Percentiles rank a stretch among this genome's conserved stretches.
Conservation (phyloP, 2,329 filamentous ascomycete species). For the Diaporthe capsici region DNA sequence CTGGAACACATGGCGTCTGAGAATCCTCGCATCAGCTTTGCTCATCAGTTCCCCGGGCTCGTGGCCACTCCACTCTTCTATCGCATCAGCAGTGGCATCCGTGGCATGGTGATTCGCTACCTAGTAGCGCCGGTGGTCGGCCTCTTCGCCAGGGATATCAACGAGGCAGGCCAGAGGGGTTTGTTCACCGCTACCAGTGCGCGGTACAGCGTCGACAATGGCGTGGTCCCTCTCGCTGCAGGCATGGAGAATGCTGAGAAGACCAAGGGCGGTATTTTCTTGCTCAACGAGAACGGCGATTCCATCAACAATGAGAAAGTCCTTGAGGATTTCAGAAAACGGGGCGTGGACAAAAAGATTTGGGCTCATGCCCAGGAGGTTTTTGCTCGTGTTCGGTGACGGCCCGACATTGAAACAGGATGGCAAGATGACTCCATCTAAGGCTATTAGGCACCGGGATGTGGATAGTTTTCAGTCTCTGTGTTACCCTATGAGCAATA, state of each 20-base stretch:
- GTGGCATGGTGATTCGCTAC: conserved; percentile 4
- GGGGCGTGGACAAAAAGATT: conserved; percentile 14
- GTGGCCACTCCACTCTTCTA: conserved; percentile 42
- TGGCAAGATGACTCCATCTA: neutral
- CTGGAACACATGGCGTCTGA: conserved; percentile 61
- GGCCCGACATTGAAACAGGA: neutral
- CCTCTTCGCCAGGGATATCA: conserved; percentile 11
- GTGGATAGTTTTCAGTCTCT: neutral
- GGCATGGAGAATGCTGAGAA: conserved; percentile 10
- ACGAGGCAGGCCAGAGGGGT: conserved; percentile 17
- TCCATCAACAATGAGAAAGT: conserved; percentile 30
- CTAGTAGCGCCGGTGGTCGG: conserved; percentile 3
- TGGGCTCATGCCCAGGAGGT: conserved; percentile 22
- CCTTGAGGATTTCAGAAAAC: conserved; percentile 5
- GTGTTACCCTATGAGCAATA: neutral
- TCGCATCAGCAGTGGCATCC: neutral
- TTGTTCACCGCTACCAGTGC: conserved; percentile 27
- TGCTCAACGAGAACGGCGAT: conserved; percentile 24
- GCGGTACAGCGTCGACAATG: conserved; percentile 15
- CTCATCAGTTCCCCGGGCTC: conserved; percentile 52
- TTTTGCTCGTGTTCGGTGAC: conserved; percentile 1
- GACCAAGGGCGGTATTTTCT: conserved; percentile 20
- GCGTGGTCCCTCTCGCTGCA: conserved; percentile 4
- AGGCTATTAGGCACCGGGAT: neutral
- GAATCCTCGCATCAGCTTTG: conserved; percentile 55